Base-by-base conservation (phyloP, 176 grass and related monocot genomes). In the Tillandsia fasciculata region DNA sequence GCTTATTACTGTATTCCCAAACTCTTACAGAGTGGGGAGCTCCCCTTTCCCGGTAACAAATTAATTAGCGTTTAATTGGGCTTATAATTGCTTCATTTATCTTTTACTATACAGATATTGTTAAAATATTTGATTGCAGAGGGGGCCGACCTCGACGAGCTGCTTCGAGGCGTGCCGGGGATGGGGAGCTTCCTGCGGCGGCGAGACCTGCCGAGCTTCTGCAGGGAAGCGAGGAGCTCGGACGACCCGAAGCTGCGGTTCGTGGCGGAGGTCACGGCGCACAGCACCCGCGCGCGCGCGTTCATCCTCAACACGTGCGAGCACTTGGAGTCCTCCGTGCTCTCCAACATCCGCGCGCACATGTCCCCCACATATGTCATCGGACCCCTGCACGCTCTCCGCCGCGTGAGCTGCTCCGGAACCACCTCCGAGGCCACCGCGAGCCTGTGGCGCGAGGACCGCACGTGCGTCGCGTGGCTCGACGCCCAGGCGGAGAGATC, bases 251-350 rank as follows among this genome's bases (percentile, higher is more conserved):
- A 70, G 3, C 51, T 89, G 3, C 53, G 61, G 17, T 20, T 59
- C 47, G 2, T 85, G 29, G 9, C 28, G 2, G 1, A n/a, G 0
- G 17, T n/a, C 67, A 71, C 72, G 3, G 49, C 22, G 49, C 29
- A 75, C 52, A 80, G 56, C 50, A 0, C 68, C 52, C 77, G 9
- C 54, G 73, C 76, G 0, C 49, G 74, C 8, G 82, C 78, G 2
- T 59, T 85, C 12, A 63, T 85, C 8, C 71, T 89, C 69, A 89
- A 89, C 75, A 89, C 87, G 9, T 18, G 72, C 65, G 12, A 66
- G 18, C 69, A 69, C 1, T 52, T 89, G 11, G 78, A 85, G 52
- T 13, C 52, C 12, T 63, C 82, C 0, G 61, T 66, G 10, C 12
- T 89, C 24, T 18, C 33, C 11, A 61, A 79, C 48, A 68, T 89